These are phyloP conservation scores for Kuraishia molischiana DNA, from an alignment of 805 yeast species.

Conservation along the genomic window DNA sequence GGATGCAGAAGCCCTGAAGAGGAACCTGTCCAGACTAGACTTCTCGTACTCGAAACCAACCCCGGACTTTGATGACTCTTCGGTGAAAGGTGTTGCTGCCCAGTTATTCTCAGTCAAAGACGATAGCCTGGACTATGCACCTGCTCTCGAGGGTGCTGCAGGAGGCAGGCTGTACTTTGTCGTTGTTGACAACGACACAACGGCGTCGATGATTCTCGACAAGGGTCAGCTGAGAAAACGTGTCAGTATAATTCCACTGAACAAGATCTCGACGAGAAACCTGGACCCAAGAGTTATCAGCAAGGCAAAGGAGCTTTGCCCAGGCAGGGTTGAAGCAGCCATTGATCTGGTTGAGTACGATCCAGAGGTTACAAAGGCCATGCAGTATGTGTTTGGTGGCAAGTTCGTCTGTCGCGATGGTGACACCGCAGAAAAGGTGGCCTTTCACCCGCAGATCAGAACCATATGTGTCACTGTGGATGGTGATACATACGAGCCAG, in stretches of 20 bases:
- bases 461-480: slow-evolving; percentile 80
- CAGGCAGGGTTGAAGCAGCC: slow-evolving; percentile 85
- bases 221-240: slow-evolving; percentile 70
- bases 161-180: slow-evolving; percentile 87
- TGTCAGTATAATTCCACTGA: slow-evolving; percentile 87
- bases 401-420: slow-evolving; percentile 86
- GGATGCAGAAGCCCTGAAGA: slow-evolving; percentile 44
- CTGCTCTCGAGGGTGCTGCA: slow-evolving; percentile 89
- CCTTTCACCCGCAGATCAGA: slow-evolving; percentile 74
- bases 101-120: slow-evolving; percentile 63
- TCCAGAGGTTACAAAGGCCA: slow-evolving; percentile 61
- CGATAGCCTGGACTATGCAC: slow-evolving; percentile 46
- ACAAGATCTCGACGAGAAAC: slow-evolving; percentile 61
- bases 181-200: slow-evolving; percentile 78
- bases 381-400: slow-evolving; percentile 86
- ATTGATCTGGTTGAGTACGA: slow-evolving; percentile 71
- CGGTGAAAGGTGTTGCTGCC: slow-evolving; percentile 86
- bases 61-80: slow-evolving; percentile 43
- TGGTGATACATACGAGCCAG: slow-evolving; percentile 94
- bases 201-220: slow-evolving; percentile 78
- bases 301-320: slow-evolving; percentile 69
- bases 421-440: slow-evolving; percentile 78
- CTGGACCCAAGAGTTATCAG: slow-evolving; percentile 41
- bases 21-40: slow-evolving; percentile 65
- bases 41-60: slow-evolving; percentile 63